phyloP scores from a whole-genome alignment of 108 stramenopile genomes.

The Cyclostephanos tholiformis region DNA sequence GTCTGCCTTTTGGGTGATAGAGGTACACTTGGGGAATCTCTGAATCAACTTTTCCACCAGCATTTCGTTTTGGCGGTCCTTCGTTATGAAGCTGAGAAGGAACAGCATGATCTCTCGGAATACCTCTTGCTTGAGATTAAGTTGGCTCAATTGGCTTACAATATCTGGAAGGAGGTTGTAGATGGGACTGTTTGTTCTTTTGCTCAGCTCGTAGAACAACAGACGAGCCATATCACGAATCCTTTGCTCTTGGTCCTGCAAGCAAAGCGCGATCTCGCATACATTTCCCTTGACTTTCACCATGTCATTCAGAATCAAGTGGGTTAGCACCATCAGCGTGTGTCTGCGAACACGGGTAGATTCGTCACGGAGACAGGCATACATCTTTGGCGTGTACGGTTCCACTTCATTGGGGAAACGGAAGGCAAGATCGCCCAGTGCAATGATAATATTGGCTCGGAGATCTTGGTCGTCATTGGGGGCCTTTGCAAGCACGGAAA shows the following conservation, averaged over 20 bases:
- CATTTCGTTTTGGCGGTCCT: conserved; percentile 93
- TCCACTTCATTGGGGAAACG: conserved; percentile 98
- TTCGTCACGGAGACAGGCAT: conserved; percentile 93
- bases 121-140: conserved; percentile 63
- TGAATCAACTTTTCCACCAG: conserved; percentile 93
- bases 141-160: conserved; percentile 86
- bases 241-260: conserved; percentile 82
- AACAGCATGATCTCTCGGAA: conserved; percentile 92
- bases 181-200: conserved; percentile 93
- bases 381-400: conserved; percentile 94
- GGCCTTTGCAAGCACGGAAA: conserved; percentile 87
- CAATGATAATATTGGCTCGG: conserved; percentile 93
- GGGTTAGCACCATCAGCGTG: conserved; percentile 96
- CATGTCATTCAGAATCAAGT: conserved; percentile 98
- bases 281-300: conserved; percentile 98
- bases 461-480: conserved; percentile 76
- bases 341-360: conserved; percentile 90
- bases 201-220: conserved; percentile 94
- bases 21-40: conserved; percentile 81
- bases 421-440: conserved; percentile 96
- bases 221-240: conserved; percentile 91
- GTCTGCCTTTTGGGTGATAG: conserved; percentile 79
- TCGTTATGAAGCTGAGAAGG: conserved; percentile 94
- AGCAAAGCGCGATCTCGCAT: conserved; percentile 92
- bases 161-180: conserved; percentile 99